A percentile compares a stretch with the other conserved stretches of the same genome.
phyloP scores from a whole-genome alignment of 2,329 filamentous ascomycete species.

The Thelonectria olida region DNA sequence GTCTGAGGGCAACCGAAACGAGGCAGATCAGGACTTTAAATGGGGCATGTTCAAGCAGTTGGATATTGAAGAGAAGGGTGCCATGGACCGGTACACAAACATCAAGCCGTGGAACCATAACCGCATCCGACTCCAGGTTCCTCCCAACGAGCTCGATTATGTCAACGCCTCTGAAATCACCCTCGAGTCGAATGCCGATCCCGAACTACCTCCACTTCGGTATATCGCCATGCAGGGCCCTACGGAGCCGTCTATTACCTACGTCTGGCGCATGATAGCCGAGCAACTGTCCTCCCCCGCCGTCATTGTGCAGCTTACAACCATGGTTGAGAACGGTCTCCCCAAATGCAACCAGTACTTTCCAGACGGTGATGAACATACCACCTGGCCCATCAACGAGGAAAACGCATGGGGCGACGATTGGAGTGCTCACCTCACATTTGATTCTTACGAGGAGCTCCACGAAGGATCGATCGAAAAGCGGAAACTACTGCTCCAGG shows the following conservation, averaged over 20 bases:
- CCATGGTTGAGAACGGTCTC: conserved; percentile 78
- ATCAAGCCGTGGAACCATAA: conserved; percentile 92
- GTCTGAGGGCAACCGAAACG: conserved; percentile 50
- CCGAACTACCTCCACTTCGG: conserved; percentile 53
- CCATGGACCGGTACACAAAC: conserved; percentile 85
- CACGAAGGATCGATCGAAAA: conserved; percentile 72
- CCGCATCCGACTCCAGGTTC: conserved; percentile 81
- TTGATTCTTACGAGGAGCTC: conserved; percentile 69
- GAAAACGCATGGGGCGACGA: conserved; percentile 71
- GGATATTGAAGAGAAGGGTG: conserved; percentile 40
- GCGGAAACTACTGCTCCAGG: conserved; percentile 73
- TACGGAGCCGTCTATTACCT: conserved; percentile 76
- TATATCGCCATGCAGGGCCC: conserved; percentile 97
- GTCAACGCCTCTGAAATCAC: conserved; percentile 82
- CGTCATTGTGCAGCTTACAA: conserved; percentile 94
- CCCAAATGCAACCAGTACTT: conserved; percentile 95
- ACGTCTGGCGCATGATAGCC: conserved; percentile 96
- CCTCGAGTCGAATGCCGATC: conserved; percentile 56
- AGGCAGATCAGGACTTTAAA: conserved; percentile 41
- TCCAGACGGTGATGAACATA: conserved; percentile 65
- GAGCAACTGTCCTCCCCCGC: conserved; percentile 77
- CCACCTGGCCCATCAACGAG: conserved; percentile 68
- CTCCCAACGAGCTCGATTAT: conserved; percentile 77
- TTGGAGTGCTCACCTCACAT: conserved; percentile 74
- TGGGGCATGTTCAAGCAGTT: conserved; percentile 49